phyloP scores from a whole-genome alignment of 192 early-diverging fungal genomes.

The Phycomyces nitens region DNA sequence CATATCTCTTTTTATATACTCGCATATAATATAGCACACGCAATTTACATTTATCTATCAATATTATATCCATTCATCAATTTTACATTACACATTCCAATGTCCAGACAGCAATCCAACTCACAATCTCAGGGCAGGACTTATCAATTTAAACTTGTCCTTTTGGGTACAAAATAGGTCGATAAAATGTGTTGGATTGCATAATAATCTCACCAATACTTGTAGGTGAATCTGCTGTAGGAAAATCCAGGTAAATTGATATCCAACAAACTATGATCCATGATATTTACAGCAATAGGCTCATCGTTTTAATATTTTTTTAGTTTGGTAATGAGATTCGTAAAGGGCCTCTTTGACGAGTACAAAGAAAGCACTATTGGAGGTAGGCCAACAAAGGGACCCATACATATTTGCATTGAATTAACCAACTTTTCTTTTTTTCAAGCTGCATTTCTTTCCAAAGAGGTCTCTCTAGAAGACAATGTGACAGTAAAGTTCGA shows the following conservation, averaged over 20 bases:
- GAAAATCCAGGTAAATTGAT: constrained; percentile 57
- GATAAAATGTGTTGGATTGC: too few species aligned
- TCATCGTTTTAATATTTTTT: neutral
- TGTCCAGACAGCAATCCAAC: constrained; percentile 1
- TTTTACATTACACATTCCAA: neutral
- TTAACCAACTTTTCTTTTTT: neutral
- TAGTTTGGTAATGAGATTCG: constrained; percentile 79
- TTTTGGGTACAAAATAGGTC: constrained; percentile 62
- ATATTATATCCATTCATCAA: too few species aligned
- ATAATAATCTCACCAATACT: neutral
- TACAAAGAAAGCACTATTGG: constrained; percentile 91
- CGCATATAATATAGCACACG: too few species aligned
- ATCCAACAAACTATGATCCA: neutral
- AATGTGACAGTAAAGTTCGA: constrained; percentile 87
- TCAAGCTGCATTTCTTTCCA: constrained; percentile 65
- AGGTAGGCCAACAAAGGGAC: too few species aligned
- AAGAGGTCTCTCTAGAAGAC: constrained; percentile 80
- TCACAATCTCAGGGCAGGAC: constrained; percentile 48
- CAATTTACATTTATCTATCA: too few species aligned
- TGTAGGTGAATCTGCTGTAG: constrained; percentile 59
- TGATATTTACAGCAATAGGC: neutral
- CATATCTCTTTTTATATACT: too few species aligned
- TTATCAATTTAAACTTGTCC: constrained; percentile 89
- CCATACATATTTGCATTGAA: too few species aligned
- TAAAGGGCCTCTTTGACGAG: constrained; percentile 88